Evolutionary conservation across 2,329 filamentous ascomycete species (phyloP).

Genomic region (Alternaria gaisen): DNA sequence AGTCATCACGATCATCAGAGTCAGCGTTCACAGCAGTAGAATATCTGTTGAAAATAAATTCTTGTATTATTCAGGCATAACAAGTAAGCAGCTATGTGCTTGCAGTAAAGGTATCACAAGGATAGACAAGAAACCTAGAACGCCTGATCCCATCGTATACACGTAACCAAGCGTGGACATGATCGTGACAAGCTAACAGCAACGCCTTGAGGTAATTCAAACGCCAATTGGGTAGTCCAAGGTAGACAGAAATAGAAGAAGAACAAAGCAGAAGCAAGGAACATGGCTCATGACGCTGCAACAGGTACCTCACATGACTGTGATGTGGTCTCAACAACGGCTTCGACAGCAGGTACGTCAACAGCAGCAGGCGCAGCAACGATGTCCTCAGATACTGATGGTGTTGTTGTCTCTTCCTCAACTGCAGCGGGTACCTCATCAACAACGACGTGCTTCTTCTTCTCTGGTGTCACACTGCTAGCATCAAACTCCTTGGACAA

Average conservation of each 20-base stretch:
- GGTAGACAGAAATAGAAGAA: background rate
- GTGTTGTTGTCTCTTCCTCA: background rate
- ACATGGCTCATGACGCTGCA: background rate
- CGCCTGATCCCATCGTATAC: background rate
- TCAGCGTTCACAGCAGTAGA: background rate
- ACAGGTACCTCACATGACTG: background rate
- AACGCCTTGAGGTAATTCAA: background rate
- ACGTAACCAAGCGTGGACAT: slow-evolving; percentile 3
- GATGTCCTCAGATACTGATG: background rate
- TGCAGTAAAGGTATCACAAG: slow-evolving; percentile 6
- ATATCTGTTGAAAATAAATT: background rate
- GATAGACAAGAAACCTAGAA: background rate
- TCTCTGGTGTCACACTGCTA: slow-evolving; percentile 20
- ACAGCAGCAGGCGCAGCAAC: background rate
- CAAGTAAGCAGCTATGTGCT: background rate
- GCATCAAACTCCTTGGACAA: slow-evolving; percentile 49
- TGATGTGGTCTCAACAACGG: background rate
- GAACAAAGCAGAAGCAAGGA: background rate
- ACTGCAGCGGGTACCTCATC: background rate
- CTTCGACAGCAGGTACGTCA: background rate
- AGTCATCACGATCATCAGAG: background rate
- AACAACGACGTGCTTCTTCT: slow-evolving; percentile 5
- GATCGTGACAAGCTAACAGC: background rate
- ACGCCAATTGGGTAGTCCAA: background rate
- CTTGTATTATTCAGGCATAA: background rate